phyloP scores from a whole-genome alignment of 2,329 filamentous ascomycete genomes.

The Cadophora luteo-olivacea region DNA sequence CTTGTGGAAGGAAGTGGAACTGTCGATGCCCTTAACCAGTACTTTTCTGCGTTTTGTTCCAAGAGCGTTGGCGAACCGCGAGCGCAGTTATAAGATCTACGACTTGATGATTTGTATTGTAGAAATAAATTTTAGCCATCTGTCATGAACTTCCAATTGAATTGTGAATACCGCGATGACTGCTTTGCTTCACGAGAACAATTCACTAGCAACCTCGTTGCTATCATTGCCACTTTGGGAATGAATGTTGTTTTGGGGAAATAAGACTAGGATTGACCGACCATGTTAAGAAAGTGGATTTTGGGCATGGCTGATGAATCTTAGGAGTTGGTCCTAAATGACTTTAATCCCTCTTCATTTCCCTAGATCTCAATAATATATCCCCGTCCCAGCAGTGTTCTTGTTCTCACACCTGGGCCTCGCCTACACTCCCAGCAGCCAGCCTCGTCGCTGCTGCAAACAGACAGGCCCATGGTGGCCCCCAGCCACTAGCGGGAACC shows the following conservation, averaged over 20 bases:
- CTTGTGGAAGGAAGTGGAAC: conserved; percentile 80
- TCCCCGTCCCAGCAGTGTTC: background rate
- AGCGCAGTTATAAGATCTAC: conserved; percentile 48
- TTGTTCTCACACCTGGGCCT: background rate
- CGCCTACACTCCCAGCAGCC: background rate
- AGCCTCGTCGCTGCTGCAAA: conserved; percentile 6
- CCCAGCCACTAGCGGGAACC: conserved; percentile 5
- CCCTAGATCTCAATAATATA: background rate
- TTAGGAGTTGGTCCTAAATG: no score
- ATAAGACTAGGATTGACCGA: no score
- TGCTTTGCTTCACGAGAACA: background rate
- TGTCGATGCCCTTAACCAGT: conserved; percentile 80
- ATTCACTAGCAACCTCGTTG: no score
- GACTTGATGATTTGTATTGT: conserved; percentile 1
- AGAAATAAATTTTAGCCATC: background rate
- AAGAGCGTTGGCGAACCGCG: conserved; percentile 58
- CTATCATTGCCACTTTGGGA: no score
- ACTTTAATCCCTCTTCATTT: no score
- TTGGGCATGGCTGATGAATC: no score
- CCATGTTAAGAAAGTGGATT: no score
- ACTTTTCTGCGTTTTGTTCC: conserved; percentile 76
- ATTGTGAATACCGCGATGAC: no score
- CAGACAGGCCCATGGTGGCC: conserved; percentile 7
- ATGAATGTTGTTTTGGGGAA: no score
- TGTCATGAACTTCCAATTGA: background rate